Percentiles rank a stretch among this genome's conserved stretches.
phyloP scores from a whole-genome alignment of 768 basidiomycete species.

The Ramaria rubella region DNA sequence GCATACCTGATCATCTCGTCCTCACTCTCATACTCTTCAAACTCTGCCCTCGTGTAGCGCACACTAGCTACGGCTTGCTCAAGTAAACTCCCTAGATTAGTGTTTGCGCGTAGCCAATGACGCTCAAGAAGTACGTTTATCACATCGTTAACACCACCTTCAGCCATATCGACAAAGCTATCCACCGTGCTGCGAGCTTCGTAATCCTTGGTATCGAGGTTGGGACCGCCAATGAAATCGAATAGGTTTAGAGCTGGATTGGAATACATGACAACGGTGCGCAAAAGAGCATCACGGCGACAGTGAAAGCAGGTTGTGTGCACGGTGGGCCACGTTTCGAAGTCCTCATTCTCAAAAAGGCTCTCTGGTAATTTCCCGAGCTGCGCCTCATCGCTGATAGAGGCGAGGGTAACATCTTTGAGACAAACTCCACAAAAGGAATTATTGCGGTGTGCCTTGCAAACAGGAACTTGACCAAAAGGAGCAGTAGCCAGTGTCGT shows the following conservation, averaged over 20 bases:
- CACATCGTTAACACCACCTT: constrained; percentile 60
- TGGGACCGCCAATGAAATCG: constrained; percentile 8
- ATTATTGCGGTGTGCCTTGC: constrained; percentile 54
- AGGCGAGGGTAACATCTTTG: constrained; percentile 47
- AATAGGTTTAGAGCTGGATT: background rate
- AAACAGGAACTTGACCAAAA: constrained; percentile 44
- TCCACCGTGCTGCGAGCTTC: constrained; percentile 62
- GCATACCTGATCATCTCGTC: constrained; percentile 23
- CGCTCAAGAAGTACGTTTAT: constrained; percentile 59
- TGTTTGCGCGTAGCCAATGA: constrained; percentile 58
- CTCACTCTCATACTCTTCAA: constrained; percentile 19
- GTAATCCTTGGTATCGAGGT: constrained; percentile 40
- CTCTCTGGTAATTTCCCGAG: constrained; percentile 38
- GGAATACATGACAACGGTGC: constrained; percentile 18
- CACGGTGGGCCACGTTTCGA: constrained; percentile 56
- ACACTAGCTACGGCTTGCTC: constrained; percentile 60
- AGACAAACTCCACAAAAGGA: constrained; percentile 66
- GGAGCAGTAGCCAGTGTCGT: constrained; percentile 35
- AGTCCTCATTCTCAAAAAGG: constrained; percentile 59
- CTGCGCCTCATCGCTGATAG: constrained; percentile 25
- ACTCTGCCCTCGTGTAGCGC: constrained; percentile 33
- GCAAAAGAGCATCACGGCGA: constrained; percentile 60
- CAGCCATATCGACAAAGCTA: constrained; percentile 66
- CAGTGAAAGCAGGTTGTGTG: constrained; percentile 65
- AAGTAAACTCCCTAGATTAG: constrained; percentile 60